phyloP scores from a whole-genome alignment of 768 basidiomycete species.

The Mycena vitilis region DNA sequence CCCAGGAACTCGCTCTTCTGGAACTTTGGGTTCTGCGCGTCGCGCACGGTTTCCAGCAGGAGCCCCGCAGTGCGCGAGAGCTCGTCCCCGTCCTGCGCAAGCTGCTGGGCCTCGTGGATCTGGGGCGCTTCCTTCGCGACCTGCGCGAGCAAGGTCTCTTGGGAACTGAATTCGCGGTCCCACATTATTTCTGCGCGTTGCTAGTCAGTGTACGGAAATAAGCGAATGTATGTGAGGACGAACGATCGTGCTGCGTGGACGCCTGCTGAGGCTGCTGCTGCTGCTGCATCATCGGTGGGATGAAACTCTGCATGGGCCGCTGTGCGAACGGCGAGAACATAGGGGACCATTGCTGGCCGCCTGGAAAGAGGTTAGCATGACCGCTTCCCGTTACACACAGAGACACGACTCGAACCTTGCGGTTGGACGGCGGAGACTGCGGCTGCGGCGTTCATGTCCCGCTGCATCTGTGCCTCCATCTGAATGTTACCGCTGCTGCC shows the following conservation, averaged over 20 bases:
- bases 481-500: slow-evolving; percentile 10
- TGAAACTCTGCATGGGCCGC: slow-evolving; percentile 51
- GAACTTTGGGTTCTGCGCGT: slow-evolving; percentile 87
- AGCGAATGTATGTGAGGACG: slow-evolving; percentile 36
- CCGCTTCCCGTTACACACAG: background rate
- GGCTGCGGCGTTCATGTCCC: slow-evolving; percentile 20
- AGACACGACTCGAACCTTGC: slow-evolving; percentile 17
- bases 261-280: slow-evolving; percentile 39
- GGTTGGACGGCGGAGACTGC: slow-evolving; percentile 15
- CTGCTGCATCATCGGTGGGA: slow-evolving; percentile 35
- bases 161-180: slow-evolving; percentile 75
- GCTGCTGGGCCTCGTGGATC: slow-evolving; percentile 41
- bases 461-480: slow-evolving; percentile 27
- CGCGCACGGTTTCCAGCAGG: slow-evolving; percentile 78
- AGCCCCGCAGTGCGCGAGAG: slow-evolving; percentile 84
- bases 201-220: background rate
- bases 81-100: slow-evolving; percentile 65
- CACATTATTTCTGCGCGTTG: slow-evolving; percentile 57
- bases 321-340: slow-evolving; percentile 50
- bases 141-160: slow-evolving; percentile 54
- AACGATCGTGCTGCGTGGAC: slow-evolving; percentile 56
- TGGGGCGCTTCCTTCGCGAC: slow-evolving; percentile 35
- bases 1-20: slow-evolving; percentile 85
- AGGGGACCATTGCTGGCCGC: slow-evolving; percentile 54
- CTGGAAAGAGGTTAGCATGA: slow-evolving; percentile 38